Percentiles rank a stretch among this genome's conserved stretches.
Evolutionary conservation across 495 filamentous ascomycete genomes (phyloP).

Genomic region (Penicillium flavigenum): DNA sequence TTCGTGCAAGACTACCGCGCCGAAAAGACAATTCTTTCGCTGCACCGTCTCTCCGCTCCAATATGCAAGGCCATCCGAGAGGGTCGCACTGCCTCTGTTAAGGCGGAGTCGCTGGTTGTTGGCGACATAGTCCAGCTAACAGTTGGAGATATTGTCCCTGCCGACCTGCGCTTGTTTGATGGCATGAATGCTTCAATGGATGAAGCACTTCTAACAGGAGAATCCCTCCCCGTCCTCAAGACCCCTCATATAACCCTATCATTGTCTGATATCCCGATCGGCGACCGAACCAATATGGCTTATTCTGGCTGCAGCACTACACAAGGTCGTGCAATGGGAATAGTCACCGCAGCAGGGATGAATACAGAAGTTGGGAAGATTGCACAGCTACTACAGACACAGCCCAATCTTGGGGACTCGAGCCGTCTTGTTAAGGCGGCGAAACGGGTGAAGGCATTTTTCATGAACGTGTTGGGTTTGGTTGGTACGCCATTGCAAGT

Average conservation of each 20-base stretch:
- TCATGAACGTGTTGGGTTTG: slow-evolving; percentile 64
- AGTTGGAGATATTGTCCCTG: slow-evolving; percentile 69
- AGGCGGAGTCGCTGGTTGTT: slow-evolving; percentile 73
- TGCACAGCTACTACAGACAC: slow-evolving; percentile 53
- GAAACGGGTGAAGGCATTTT: slow-evolving; percentile 56
- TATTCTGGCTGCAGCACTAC: slow-evolving; percentile 70
- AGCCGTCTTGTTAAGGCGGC: slow-evolving; percentile 60
- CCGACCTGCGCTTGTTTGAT: slow-evolving; percentile 68
- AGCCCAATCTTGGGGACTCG: slow-evolving; percentile 61
- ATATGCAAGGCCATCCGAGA: slow-evolving; percentile 75
- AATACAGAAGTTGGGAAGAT: slow-evolving; percentile 83
- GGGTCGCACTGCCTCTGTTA: slow-evolving; percentile 61
- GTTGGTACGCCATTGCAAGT: slow-evolving; percentile 80
- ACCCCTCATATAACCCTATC: slow-evolving; percentile 63
- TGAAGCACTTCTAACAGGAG: slow-evolving; percentile 50
- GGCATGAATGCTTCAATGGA: slow-evolving; percentile 76
- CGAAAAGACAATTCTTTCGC: slow-evolving; percentile 82
- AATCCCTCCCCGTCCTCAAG: slow-evolving; percentile 69
- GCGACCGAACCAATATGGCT: slow-evolving; percentile 67
- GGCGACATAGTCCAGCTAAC: slow-evolving; percentile 74
- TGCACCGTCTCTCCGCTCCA: slow-evolving; percentile 74
- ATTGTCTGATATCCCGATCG: slow-evolving; percentile 55
- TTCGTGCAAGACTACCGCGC: slow-evolving; percentile 84
- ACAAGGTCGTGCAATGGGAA: slow-evolving; percentile 63
- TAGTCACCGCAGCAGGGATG: slow-evolving; percentile 75